Evolutionary conservation across 208 protist species (phyloP).

Genomic region (Perkinsela sp.): DNA sequence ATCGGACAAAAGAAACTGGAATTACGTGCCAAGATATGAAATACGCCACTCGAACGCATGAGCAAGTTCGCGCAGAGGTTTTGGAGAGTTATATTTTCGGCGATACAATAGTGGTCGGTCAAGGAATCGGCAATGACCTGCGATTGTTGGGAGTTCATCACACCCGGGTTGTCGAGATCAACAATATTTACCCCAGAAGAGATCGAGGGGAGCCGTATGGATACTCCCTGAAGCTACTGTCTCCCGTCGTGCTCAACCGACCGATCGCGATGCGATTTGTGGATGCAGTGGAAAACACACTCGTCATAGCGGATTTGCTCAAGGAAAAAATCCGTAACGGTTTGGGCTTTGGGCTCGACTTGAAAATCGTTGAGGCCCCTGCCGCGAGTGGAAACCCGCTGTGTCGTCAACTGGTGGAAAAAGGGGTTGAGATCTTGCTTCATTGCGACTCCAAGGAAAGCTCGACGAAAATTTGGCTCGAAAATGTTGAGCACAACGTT

Average conservation of each 20-base stretch:
- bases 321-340: not conserved
- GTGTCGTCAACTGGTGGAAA: not conserved
- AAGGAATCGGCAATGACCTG: not conserved
- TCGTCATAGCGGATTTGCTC: not conserved
- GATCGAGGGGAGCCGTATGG: not conserved
- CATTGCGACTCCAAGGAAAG: not conserved
- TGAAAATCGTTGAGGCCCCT: not conserved
- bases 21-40: not conserved
- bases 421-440: not conserved
- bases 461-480: not conserved
- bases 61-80: not conserved
- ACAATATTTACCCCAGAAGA: not conserved
- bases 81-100: not conserved
- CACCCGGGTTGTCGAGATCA: not conserved
- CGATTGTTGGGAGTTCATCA: not conserved
- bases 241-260: not conserved
- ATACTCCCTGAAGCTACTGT: not conserved
- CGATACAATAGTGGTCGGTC: not conserved
- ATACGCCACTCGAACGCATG: not conserved
- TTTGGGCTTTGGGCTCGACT: not conserved
- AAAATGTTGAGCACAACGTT: not conserved
- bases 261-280: not conserved
- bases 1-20: not conserved
- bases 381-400: not conserved
- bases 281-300: not conserved